These are phyloP conservation scores for Kodamaea plutei DNA, from an alignment of 1,139 yeast genomes.

Conservation along the genomic window DNA sequence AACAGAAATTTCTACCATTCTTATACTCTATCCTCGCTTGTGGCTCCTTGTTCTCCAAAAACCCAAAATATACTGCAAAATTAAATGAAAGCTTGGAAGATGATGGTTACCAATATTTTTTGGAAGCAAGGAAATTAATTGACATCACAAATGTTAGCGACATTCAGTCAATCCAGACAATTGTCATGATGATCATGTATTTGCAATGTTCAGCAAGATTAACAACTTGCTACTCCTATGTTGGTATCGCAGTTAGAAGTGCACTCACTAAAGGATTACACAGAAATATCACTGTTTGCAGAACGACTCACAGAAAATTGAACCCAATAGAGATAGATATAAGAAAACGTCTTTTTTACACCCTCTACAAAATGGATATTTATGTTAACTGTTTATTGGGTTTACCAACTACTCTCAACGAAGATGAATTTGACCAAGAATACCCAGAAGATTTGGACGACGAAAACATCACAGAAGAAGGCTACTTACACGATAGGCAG, in stretches of 20 bases:
- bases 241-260: slow-evolving; percentile 87
- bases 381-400: slow-evolving; percentile 89
- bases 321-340: slow-evolving; percentile 85
- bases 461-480: slow-evolving; percentile 72
- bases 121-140: slow-evolving; percentile 74
- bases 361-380: slow-evolving; percentile 87
- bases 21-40: slow-evolving; percentile 56
- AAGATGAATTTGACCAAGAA: slow-evolving; percentile 86
- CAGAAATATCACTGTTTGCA: slow-evolving; percentile 57
- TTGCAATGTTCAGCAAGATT: slow-evolving; percentile 87
- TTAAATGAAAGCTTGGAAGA: slow-evolving; percentile 53
- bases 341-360: slow-evolving; percentile 80
- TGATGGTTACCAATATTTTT: slow-evolving; percentile 79
- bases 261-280: slow-evolving; percentile 87
- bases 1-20: slow-evolving; percentile 72
- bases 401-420: slow-evolving; percentile 69
- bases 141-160: slow-evolving; percentile 54
- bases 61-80: slow-evolving; percentile 30
- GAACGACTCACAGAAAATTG: slow-evolving; percentile 47
- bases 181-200: slow-evolving; percentile 69
- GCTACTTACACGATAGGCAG: slow-evolving; percentile 38
- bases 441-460: slow-evolving; percentile 84
- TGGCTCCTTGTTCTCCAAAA: slow-evolving; percentile 66
- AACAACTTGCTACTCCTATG: slow-evolving; percentile 86
- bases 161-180: slow-evolving; percentile 58